These are phyloP conservation scores for Maudiozyma barnettii DNA, from an alignment of 805 yeast genomes.

Conservation along the genomic window DNA sequence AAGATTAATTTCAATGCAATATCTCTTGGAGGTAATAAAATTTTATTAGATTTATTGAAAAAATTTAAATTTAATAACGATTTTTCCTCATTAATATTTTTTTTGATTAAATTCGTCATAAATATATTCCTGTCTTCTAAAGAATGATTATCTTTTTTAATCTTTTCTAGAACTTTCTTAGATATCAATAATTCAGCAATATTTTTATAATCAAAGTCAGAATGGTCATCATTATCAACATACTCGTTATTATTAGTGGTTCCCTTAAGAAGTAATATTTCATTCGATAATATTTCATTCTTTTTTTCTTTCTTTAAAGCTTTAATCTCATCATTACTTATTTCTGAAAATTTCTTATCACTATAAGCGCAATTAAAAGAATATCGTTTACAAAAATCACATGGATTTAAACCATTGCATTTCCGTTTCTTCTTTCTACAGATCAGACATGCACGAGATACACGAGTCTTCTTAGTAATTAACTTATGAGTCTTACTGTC, in stretches of 20 bases:
- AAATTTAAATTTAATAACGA: not conserved
- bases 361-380: conserved; percentile 4
- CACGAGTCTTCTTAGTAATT: conserved; percentile 45
- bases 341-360: not conserved
- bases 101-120: conserved; percentile 1
- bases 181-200: conserved; percentile 7
- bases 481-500: conserved; percentile 17
- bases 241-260: not conserved
- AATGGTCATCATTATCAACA: not conserved
- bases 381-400: conserved; percentile 43
- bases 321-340: not conserved
- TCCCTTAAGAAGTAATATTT: not conserved
- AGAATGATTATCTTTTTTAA: conserved; percentile 1
- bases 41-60: not conserved
- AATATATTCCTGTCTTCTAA: conserved; percentile 3
- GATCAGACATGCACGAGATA: conserved; percentile 65
- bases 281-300: not conserved
- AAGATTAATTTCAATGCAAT: conserved; percentile 61
- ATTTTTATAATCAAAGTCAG: conserved; percentile 2
- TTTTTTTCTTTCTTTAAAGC: not conserved
- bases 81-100: conserved; percentile 1
- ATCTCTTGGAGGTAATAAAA: conserved; percentile 57
- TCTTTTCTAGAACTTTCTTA: conserved; percentile 1
- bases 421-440: conserved; percentile 70
- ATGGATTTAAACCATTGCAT: conserved; percentile 73